Conservation (phyloP, 352 stramenopile genomes). For the Pythium pyrilobum region DNA sequence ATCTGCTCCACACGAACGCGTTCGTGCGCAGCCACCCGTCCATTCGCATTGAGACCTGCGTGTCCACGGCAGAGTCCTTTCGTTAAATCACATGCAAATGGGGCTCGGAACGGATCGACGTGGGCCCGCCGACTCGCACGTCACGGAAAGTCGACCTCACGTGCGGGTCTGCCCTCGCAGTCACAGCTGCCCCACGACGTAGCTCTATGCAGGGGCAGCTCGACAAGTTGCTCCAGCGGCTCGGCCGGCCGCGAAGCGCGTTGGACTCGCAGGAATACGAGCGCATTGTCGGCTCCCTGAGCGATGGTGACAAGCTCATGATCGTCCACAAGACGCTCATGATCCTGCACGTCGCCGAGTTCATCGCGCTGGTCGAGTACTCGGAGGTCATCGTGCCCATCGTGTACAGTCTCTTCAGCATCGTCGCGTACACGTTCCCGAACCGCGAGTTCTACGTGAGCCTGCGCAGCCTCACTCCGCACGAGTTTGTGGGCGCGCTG, state of each 20-base stretch:
- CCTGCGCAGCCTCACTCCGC: constrained; percentile 10
- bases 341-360: constrained; percentile 7
- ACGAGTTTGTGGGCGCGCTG: constrained; percentile 18
- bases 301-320: neutral
- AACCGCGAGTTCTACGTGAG: constrained; percentile 32
- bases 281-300: neutral
- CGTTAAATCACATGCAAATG: neutral
- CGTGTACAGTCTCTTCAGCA: constrained; percentile 8
- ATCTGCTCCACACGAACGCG: neutral
- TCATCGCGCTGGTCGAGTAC: constrained; percentile 12
- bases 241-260: neutral
- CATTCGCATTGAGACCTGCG: neutral
- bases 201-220: neutral
- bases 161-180: no score
- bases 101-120: no score
- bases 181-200: no score
- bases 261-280: neutral
- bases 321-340: constrained; percentile 9
- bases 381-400: constrained; percentile 6
- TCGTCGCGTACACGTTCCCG: constrained; percentile 9
- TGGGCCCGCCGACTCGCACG: no score
- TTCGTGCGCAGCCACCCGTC: neutral
- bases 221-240: neutral
- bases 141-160: no score
- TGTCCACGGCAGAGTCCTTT: neutral